phyloP scores from a whole-genome alignment of 345 rosid genomes.

The Litchi chinensis region DNA sequence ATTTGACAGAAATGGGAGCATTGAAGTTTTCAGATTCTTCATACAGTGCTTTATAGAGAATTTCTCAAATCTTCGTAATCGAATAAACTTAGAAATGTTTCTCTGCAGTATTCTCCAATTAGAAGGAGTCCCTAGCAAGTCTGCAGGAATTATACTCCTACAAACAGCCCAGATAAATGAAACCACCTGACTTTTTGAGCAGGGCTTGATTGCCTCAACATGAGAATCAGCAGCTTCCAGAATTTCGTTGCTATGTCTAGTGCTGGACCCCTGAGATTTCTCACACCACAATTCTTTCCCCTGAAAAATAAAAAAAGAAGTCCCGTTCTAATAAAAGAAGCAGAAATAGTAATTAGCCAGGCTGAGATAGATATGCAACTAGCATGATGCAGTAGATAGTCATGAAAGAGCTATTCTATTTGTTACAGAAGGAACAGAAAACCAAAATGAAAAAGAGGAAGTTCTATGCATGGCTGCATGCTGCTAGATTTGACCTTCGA shows the following conservation, averaged over 20 bases:
- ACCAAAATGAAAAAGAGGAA: slow-evolving; percentile 1
- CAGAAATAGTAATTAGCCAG: background rate
- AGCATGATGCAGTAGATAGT: background rate
- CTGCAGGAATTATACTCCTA: slow-evolving; percentile 66
- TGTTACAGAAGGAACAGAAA: background rate
- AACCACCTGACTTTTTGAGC: slow-evolving; percentile 66
- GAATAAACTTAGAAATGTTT: slow-evolving; percentile 67
- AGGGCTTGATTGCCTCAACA: slow-evolving; percentile 38
- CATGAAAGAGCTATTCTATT: background rate
- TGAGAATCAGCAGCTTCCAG: slow-evolving; percentile 22
- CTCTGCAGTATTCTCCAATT: slow-evolving; percentile 67
- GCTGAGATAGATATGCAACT: background rate
- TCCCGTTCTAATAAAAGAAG: background rate
- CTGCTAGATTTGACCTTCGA: background rate
- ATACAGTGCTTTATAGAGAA: slow-evolving; percentile 63
- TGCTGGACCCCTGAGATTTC: slow-evolving; percentile 24
- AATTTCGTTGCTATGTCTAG: slow-evolving; percentile 18
- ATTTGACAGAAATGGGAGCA: slow-evolving; percentile 50
- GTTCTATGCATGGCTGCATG: background rate
- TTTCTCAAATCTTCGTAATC: slow-evolving; percentile 66
- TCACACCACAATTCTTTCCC: slow-evolving; percentile 22
- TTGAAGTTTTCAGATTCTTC: slow-evolving; percentile 55
- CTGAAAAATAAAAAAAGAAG: slow-evolving; percentile 32
- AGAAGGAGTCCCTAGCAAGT: slow-evolving; percentile 66
- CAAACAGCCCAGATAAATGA: slow-evolving; percentile 85